Evolutionary conservation across 2,329 filamentous ascomycete genomes (phyloP), one percentile per base, ranked within the genome.

Genomic region (Fusarium sp.): DNA sequence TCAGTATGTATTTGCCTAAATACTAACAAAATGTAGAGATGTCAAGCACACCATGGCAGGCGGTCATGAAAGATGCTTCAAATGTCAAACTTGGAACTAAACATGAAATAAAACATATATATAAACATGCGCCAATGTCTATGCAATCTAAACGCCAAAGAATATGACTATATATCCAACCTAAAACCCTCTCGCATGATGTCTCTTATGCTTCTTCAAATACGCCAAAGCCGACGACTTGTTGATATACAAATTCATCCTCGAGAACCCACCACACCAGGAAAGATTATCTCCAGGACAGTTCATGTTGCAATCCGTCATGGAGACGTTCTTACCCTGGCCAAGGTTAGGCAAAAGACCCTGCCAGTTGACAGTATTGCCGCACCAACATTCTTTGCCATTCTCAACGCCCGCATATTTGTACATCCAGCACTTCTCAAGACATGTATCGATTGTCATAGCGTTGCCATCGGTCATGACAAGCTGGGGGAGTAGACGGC

Each of bases 371-470:
- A 80, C 55, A 1, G 51, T 43, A 47, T 79, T 74, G 7, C 77
- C 77, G 40, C 79, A 81, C 74, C 76, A 80, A 25, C 79, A 81
- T 21, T 81, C 79, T 3, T 70, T 72, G 9, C 77, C 77, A 31
- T 80, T 80, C 49, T 81, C 77, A 6, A 80, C 72, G 11, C 79
- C 79, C 1, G 75, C 78, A 23, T 73, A 80, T 9, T 72, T 73
- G 53, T 76, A 80, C 20, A 74, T 64, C 36, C 67, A 72, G 46
- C 79, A 81, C 2, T 71, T 71, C 45, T 76, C 70, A 3, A 79
- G 59, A 48, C 79, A 80, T 0, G 60, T 56, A 11, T 77, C 70
- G 14, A 79, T 68, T 0, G 77, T 79, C 78, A 80, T 80, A 11
- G 70, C 61, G 5, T 69, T 67, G 13, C 50, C 67, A 15, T 76